These are phyloP conservation scores for Dendrothele bispora DNA, from an alignment of 768 basidiomycete genomes.

Conservation along the genomic window DNA sequence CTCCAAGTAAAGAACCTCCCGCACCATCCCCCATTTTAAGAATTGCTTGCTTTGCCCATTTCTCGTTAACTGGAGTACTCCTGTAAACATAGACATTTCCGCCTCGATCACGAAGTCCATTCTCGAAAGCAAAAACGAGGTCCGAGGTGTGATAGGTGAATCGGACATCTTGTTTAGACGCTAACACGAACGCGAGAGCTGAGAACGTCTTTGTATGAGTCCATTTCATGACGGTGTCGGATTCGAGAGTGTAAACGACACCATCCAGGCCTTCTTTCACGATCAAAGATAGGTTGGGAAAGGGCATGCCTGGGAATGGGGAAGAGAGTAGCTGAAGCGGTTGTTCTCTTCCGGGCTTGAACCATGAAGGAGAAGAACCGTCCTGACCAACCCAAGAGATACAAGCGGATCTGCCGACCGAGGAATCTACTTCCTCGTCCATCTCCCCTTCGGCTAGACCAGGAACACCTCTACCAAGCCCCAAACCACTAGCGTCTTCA, in stretches of 20 bases:
- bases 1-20: constrained; percentile 77
- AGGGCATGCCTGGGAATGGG: constrained; percentile 57
- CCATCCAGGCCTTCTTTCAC: constrained; percentile 78
- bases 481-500: constrained; percentile 60
- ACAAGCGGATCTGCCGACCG: constrained; percentile 63
- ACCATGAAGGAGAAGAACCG: constrained; percentile 47
- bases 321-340: constrained; percentile 64
- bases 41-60: constrained; percentile 79
- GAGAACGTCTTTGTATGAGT: constrained; percentile 80
- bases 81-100: constrained; percentile 90
- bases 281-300: constrained; percentile 45
- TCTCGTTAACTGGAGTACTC: constrained; percentile 45
- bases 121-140: constrained; percentile 82
- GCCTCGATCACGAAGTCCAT: constrained; percentile 61
- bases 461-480: constrained; percentile 68
- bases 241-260: constrained; percentile 51
- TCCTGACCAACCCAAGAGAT: constrained; percentile 67
- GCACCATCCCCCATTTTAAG: constrained; percentile 70
- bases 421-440: constrained; percentile 85
- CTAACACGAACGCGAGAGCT: constrained; percentile 91
- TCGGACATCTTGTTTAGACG: constrained; percentile 86
- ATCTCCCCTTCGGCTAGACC: constrained; percentile 86
- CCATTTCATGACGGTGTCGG: constrained; percentile 47
- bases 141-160: constrained; percentile 75
- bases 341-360: constrained; percentile 25